phyloP scores from a whole-genome alignment of 2,329 filamentous ascomycete species.

The Exophiala spinifera region DNA sequence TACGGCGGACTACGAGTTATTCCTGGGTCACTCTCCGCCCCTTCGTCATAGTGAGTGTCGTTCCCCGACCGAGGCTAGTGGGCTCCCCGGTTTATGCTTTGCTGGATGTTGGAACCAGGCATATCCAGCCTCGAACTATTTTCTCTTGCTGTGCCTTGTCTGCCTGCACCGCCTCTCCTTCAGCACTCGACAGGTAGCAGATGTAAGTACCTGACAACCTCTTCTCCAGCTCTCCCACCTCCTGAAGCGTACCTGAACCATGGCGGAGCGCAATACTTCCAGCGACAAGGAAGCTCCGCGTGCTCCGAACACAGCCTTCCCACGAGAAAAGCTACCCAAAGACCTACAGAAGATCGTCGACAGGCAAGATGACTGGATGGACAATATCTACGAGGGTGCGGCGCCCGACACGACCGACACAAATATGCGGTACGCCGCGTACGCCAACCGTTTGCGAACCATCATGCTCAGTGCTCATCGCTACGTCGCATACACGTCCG shows the following conservation, averaged over 20 bases:
- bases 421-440: constrained; percentile 85
- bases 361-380: constrained; percentile 68
- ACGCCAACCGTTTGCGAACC: constrained; percentile 79
- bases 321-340: constrained; percentile 52
- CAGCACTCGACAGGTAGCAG: background rate
- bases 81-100: background rate
- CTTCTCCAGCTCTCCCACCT: no score
- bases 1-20: no score
- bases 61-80: background rate
- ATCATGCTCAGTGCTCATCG: constrained; percentile 87
- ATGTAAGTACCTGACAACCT: background rate
- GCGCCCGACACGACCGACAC: constrained; percentile 78
- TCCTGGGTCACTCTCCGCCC: no score
- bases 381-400: constrained; percentile 68
- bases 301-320: constrained; percentile 30
- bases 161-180: background rate
- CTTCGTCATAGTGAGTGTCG: no score
- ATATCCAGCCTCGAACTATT: background rate
- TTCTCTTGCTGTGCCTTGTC: background rate
- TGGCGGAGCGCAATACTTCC: constrained; percentile 18
- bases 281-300: background rate
- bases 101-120: background rate
- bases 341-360: constrained; percentile 57
- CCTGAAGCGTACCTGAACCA: constrained; percentile 2
- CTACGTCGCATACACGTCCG: constrained; percentile 94